phyloP scores from a whole-genome alignment of 306 rosid genomes.

The Arachis hypogaea region DNA sequence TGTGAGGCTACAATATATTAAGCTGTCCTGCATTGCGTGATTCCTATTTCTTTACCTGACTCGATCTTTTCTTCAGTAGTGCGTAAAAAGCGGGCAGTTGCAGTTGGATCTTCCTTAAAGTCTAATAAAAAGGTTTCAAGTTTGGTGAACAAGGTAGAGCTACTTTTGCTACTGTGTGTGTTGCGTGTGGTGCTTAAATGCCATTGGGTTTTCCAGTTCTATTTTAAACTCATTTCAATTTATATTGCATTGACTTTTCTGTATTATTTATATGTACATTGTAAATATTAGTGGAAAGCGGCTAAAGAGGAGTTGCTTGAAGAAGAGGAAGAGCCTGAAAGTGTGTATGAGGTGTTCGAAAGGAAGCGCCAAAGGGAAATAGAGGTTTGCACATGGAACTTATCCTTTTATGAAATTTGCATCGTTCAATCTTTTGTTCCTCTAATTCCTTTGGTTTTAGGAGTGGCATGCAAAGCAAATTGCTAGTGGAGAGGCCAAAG shows the following conservation, averaged over 20 bases:
- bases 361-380: constrained; percentile 92
- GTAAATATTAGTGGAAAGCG: constrained; percentile 82
- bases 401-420: neutral
- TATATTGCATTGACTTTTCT: constrained; percentile 20
- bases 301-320: constrained; percentile 96
- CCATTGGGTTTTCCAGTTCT: neutral
- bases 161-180: neutral
- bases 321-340: constrained; percentile 89
- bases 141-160: constrained; percentile 80
- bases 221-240: constrained; percentile 19
- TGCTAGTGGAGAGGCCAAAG: constrained; percentile 92
- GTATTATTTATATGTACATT: constrained; percentile 13
- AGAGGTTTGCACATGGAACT: constrained; percentile 57
- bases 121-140: constrained; percentile 94
- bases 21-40: neutral
- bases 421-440: constrained; percentile 35
- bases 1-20: constrained; percentile 5
- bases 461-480: constrained; percentile 93
- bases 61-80: constrained; percentile 47
- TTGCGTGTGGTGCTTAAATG: neutral
- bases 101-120: constrained; percentile 83
- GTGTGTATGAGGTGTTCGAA: constrained; percentile 71
- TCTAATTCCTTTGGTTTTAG: constrained; percentile 47
- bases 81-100: constrained; percentile 71
- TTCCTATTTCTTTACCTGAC: constrained; percentile 29